Base-by-base conservation (phyloP, 257 asterid species). In the Gentiana macrophylla region DNA sequence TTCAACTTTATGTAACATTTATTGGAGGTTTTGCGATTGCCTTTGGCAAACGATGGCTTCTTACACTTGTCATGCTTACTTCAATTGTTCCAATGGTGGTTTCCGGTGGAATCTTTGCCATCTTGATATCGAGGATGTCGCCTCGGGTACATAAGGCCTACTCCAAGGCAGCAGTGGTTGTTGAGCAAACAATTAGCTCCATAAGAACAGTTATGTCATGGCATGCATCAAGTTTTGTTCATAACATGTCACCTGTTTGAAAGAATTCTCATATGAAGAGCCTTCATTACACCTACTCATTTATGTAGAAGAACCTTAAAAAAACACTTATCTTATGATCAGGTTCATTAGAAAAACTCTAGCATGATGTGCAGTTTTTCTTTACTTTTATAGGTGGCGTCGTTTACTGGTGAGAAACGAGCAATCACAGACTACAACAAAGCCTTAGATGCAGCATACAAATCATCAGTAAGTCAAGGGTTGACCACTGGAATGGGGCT, bases 401-500 rank as follows among this genome's bases (percentile, higher is more conserved):
- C 95, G 24, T 86, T 70, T 75, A 73, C 76, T 0, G 94, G 91
- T 6, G 95, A 86, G 64, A 79, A 63, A 62, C 68, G 35, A 58
- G 91, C 94, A 2, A 54, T 61, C 37, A 68, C 64, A 6, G 70
- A 72, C 56, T 86, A 81, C 34, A 81, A 81, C 38, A 67, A 64
- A 47, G 76, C 77, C 33, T 68, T 86, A 67, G 49, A 73, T 24
- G 57, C 61, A 35, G 95, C 95, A 46, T 86, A 74, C 58, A 70
- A 53, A 49, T 57, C 83, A 6, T 64, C 80, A 5, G 86, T 76
- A 49, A 63, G 53, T 53, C 88, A 84, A 65, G 94, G 94, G 53
- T 59, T 86, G 12, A 88, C 82, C 47, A 70, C 95, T 12, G 95
- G 95, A 3, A 0, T 74, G 0, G 95, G 95, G 56, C 45, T 73